Percentiles rank a stretch among this genome's conserved stretches.
These are phyloP conservation scores for Anthracocystis walkeri DNA, from an alignment of 1,284 basidiomycete genomes.

Conservation along the genomic window DNA sequence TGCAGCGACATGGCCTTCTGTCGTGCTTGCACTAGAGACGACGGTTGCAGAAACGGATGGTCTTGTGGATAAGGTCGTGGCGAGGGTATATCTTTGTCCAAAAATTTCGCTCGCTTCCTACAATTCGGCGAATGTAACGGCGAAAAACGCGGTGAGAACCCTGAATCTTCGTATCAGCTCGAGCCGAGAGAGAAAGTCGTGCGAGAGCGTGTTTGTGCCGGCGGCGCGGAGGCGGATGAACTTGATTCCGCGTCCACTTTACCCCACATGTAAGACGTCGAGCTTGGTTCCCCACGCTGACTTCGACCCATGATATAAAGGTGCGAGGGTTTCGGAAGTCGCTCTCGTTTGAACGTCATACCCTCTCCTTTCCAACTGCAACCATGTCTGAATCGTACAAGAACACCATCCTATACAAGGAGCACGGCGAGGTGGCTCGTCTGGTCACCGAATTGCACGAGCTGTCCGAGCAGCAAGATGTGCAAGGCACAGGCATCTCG, in stretches of 20 bases:
- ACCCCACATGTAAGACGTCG: background rate
- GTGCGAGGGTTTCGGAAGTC: background rate
- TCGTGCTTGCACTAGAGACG: too few relatives aligned
- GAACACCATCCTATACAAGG: conserved; percentile 24
- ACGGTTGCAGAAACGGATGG: too few relatives aligned
- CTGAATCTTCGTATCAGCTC: too few relatives aligned
- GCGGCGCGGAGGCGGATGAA: conserved; percentile 1
- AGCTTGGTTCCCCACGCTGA: too few relatives aligned
- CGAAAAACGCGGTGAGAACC: conserved; percentile 7
- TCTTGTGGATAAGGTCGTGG: background rate
- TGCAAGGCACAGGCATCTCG: conserved; percentile 34
- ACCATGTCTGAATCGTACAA: conserved; percentile 24
- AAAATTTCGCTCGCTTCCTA: background rate
- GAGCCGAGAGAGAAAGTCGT: background rate
- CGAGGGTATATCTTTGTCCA: background rate
- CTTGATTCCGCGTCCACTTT: background rate
- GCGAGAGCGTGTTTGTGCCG: background rate
- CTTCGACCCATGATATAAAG: background rate
- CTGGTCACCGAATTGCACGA: conserved; percentile 37
- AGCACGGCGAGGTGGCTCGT: conserved; percentile 21
- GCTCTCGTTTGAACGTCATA: background rate
- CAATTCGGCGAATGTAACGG: conserved; percentile 9
- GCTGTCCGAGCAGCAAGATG: conserved; percentile 36
- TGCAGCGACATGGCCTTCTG: conserved; percentile 16
- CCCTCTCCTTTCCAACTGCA: background rate